phyloP scores from a whole-genome alignment of 371 early-diverging fungal species.

The Neoconidiobolus thromboides region DNA sequence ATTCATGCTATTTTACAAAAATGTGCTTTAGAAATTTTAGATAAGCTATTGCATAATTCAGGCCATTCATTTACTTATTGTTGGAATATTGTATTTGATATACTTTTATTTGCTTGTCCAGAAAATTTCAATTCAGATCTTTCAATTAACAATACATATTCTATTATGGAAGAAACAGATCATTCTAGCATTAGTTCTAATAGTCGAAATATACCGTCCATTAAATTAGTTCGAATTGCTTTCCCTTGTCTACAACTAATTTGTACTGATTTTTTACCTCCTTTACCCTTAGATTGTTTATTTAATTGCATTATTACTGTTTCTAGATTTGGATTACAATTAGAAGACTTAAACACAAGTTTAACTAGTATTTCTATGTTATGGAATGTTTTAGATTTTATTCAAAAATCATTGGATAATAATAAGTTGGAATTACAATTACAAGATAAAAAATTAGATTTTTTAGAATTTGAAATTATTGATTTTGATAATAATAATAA shows the following conservation, averaged over 20 bases:
- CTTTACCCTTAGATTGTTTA: slow-evolving; percentile 52
- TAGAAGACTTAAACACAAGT: slow-evolving; percentile 84
- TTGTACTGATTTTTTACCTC: slow-evolving; percentile 82
- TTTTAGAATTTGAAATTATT: neutral
- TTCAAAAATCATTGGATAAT: slow-evolving; percentile 40
- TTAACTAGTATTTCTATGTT: slow-evolving; percentile 80
- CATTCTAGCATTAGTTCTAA: neutral
- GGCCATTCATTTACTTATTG: slow-evolving; percentile 74
- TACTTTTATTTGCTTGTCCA: slow-evolving; percentile 39
- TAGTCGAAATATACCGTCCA: neutral
- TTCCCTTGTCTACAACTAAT: slow-evolving; percentile 88
- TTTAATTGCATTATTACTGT: slow-evolving; percentile 65
- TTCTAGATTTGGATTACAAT: slow-evolving; percentile 61
- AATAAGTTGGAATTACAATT: too few species aligned
- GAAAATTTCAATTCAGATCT: neutral
- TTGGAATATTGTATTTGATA: slow-evolving; percentile 81
- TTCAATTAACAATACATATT: too few species aligned
- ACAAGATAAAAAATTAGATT: too few species aligned
- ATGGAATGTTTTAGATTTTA: slow-evolving; percentile 74
- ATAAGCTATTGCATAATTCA: slow-evolving; percentile 71
- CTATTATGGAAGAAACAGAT: neutral
- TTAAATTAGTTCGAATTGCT: slow-evolving; percentile 55
- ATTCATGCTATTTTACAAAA: slow-evolving; percentile 52
- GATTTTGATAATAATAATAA: neutral
- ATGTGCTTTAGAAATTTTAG: slow-evolving; percentile 69